Evolutionary conservation across 2,329 filamentous ascomycete genomes (phyloP).

Genomic region (Fusarium euwallaceae): DNA sequence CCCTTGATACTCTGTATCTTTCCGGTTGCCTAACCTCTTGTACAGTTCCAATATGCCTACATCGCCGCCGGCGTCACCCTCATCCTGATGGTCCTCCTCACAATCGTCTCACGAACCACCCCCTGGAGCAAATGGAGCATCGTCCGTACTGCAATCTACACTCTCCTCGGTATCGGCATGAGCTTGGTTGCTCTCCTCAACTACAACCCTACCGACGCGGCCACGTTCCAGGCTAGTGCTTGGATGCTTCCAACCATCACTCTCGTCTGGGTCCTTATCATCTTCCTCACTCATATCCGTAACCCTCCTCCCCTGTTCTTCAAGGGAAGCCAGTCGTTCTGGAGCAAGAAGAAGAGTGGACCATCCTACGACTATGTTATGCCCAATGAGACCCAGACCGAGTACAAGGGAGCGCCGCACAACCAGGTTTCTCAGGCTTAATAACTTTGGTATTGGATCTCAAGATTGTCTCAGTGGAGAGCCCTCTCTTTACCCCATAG

Average conservation of each 20-base stretch:
- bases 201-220: slow-evolving; percentile 26
- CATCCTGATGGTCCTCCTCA: slow-evolving; percentile 50
- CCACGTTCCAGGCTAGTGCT: slow-evolving; percentile 42
- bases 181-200: slow-evolving; percentile 47
- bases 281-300: slow-evolving; percentile 52
- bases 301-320: slow-evolving; percentile 43
- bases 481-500: neutral
- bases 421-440: slow-evolving; percentile 8
- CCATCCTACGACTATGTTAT: slow-evolving; percentile 28
- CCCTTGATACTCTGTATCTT: too few relatives aligned
- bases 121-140: slow-evolving; percentile 51
- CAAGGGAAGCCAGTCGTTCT: slow-evolving; percentile 30
- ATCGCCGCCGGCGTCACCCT: slow-evolving; percentile 50
- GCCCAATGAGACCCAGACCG: slow-evolving; percentile 17
- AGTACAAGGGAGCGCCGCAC: slow-evolving; percentile 13
- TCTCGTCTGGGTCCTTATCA: slow-evolving; percentile 51
- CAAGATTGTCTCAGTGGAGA: neutral
- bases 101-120: slow-evolving; percentile 48
- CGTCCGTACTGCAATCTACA: slow-evolving; percentile 47
- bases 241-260: slow-evolving; percentile 53
- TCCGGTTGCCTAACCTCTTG: neutral
- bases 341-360: slow-evolving; percentile 24
- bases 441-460: neutral
- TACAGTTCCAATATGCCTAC: slow-evolving; percentile 53
- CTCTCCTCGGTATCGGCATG: slow-evolving; percentile 48